These are phyloP conservation scores for Phytophthora pini DNA, from an alignment of 352 stramenopile genomes.

Conservation along the genomic window DNA sequence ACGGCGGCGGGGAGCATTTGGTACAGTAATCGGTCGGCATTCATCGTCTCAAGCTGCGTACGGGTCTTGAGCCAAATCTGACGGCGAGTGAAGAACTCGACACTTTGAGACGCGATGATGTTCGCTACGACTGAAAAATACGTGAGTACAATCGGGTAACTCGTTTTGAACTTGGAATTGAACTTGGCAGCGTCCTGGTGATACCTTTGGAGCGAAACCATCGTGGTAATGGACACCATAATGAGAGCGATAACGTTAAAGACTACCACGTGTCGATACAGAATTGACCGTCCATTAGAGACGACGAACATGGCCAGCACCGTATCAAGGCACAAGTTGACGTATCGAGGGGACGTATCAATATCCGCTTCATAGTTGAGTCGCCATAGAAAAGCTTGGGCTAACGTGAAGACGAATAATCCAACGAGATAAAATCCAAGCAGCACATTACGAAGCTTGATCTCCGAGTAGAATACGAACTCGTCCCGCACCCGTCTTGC, in stretches of 20 bases:
- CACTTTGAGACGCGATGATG: constrained; percentile 78
- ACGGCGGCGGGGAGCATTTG: constrained; percentile 88
- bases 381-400: constrained; percentile 60
- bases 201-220: constrained; percentile 57
- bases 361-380: constrained; percentile 64
- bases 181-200: constrained; percentile 56
- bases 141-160: constrained; percentile 83
- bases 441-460: constrained; percentile 70
- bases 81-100: constrained; percentile 83
- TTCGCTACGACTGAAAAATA: constrained; percentile 84
- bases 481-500: constrained; percentile 48
- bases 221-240: constrained; percentile 52
- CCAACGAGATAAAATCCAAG: constrained; percentile 68
- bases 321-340: constrained; percentile 81
- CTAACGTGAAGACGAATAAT: constrained; percentile 55
- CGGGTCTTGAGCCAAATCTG: constrained; percentile 89
- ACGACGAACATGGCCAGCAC: constrained; percentile 88
- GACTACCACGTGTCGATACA: constrained; percentile 67
- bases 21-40: constrained; percentile 83
- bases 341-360: constrained; percentile 70
- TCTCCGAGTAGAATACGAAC: constrained; percentile 65
- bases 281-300: constrained; percentile 80
- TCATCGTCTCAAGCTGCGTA: constrained; percentile 85
- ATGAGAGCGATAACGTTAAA: constrained; percentile 71
- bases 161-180: constrained; percentile 83